Conservation (phyloP, 1,139 yeast species). For the Pneumocystis carinii region DNA sequence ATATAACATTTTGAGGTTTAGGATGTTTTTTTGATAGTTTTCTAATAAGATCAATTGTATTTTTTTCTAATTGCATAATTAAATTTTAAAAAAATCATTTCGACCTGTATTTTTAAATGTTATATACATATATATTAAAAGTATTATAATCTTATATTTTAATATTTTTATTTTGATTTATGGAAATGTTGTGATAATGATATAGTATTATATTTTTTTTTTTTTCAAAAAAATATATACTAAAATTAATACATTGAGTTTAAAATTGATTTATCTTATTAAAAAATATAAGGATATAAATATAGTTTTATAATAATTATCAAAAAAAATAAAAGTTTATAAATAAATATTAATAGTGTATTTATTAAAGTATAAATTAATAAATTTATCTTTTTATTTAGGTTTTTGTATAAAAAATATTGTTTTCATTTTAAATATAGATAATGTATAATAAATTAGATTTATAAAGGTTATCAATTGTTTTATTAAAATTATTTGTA, state of each 20-base stretch:
- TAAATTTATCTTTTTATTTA: neutral
- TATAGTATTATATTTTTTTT: neutral
- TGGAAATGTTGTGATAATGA: neutral
- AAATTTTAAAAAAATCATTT: neutral
- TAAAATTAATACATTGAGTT: no score
- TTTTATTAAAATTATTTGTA: no score
- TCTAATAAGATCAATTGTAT: neutral
- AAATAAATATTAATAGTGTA: neutral
- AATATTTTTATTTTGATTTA: no score
- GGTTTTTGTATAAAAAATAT: neutral
- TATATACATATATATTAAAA: neutral
- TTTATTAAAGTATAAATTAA: neutral
- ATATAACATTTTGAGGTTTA: slow-evolving; percentile 31
- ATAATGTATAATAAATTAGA: neutral
- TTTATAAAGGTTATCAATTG: no score
- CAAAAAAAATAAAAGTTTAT: neutral
- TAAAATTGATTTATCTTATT: no score
- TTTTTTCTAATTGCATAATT: neutral
- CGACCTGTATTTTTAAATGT: neutral
- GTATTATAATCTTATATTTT: no score
- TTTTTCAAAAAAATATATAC: neutral
- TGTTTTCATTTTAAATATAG: neutral
- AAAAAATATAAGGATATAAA: no score
- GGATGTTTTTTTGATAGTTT: neutral
- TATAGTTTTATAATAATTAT: no score